Conservation (phyloP, 257 asterid species). For the Primulina eburnea region DNA sequence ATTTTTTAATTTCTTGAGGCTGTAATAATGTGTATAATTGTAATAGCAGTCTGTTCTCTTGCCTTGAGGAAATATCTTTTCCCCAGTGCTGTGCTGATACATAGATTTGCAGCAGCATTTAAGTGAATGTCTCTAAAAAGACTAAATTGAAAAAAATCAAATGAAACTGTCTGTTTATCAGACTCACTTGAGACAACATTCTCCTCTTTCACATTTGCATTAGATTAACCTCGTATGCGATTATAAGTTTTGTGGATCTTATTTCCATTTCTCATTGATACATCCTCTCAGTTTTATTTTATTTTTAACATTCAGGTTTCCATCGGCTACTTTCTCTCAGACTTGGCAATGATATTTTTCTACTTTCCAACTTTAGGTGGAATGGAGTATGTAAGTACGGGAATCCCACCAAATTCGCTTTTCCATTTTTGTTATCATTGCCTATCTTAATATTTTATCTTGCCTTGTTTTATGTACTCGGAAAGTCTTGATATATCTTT, state of each 20-base stretch:
- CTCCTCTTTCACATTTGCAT: background rate
- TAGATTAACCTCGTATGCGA: no score
- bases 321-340: slow-evolving; percentile 78
- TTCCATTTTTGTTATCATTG: background rate
- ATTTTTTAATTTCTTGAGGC: background rate
- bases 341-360: slow-evolving; percentile 68
- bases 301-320: slow-evolving; percentile 60
- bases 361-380: slow-evolving; percentile 84
- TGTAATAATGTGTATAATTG: background rate
- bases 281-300: background rate
- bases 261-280: background rate
- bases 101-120: background rate
- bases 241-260: background rate
- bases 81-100: background rate
- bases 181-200: slow-evolving; percentile 1
- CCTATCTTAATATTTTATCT: slow-evolving; percentile 7
- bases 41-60: slow-evolving; percentile 9
- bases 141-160: background rate
- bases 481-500: background rate
- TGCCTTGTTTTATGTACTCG: background rate
- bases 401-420: slow-evolving; percentile 19
- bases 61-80: background rate
- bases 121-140: background rate
- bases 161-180: background rate
- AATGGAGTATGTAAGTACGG: slow-evolving; percentile 73